Conservation (phyloP, 2,329 filamentous ascomycete species). For the Aspergillus brunneoviolaceus region DNA sequence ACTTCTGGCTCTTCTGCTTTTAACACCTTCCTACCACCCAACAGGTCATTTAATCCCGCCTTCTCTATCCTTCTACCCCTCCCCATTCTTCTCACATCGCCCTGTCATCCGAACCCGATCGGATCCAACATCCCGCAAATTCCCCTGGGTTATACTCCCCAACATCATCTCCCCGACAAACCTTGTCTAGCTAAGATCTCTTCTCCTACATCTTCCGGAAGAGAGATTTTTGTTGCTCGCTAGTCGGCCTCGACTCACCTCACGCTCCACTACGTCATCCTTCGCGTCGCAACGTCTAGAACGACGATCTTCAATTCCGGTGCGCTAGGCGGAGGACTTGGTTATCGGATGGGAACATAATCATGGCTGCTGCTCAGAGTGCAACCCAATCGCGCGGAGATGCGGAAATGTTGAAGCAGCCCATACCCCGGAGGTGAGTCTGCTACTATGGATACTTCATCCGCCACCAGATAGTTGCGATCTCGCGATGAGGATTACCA, state of each 20-base stretch:
- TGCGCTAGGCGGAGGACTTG: constrained; percentile 16
- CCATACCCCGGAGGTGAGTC: constrained; percentile 59
- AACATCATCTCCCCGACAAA: constrained; percentile 21
- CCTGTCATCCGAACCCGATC: constrained; percentile 21
- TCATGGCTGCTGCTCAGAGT: constrained; percentile 47
- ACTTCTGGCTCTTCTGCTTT: neutral
- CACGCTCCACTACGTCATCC: constrained; percentile 2
- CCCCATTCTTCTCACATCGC: constrained; percentile 7
- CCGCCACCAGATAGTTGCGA: neutral
- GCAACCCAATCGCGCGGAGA: constrained; percentile 53
- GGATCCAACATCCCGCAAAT: constrained; percentile 34
- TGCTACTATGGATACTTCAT: constrained; percentile 13
- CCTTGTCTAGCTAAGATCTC: constrained; percentile 19
- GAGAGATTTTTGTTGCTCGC: constrained; percentile 14
- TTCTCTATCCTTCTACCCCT: constrained; percentile 13
- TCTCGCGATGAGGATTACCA: neutral
- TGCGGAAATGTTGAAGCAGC: constrained; percentile 59
- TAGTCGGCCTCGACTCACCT: constrained; percentile 5
- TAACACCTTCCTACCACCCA: constrained; percentile 9
- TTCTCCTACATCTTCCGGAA: constrained; percentile 10
- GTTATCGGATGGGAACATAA: constrained; percentile 39
- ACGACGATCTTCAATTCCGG: constrained; percentile 7
- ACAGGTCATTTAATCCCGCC: constrained; percentile 7
- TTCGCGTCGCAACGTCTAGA: neutral
- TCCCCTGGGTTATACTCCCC: constrained; percentile 35